Conservation (phyloP, 2,329 filamentous ascomycete species). For the Botrytis elliptica region DNA sequence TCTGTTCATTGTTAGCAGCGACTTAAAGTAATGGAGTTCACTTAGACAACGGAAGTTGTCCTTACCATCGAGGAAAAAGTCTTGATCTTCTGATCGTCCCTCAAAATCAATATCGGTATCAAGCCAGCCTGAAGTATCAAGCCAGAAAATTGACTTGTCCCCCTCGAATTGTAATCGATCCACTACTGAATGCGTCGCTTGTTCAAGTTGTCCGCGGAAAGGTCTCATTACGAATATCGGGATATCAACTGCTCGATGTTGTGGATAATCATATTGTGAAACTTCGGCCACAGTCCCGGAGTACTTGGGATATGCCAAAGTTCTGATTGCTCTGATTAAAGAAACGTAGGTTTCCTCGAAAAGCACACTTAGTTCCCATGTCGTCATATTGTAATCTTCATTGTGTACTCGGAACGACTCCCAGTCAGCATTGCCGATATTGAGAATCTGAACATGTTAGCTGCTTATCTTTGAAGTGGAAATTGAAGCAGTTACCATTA, state of each 20-base stretch:
- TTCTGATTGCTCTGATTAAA: constrained; percentile 40
- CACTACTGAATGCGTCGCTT: constrained; percentile 40
- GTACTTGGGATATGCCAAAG: constrained; percentile 31
- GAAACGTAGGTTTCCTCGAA: constrained; percentile 41
- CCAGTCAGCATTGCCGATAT: constrained; percentile 38
- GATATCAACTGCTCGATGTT: constrained; percentile 33
- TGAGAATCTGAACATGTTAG: constrained; percentile 35
- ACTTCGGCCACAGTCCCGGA: constrained; percentile 21
- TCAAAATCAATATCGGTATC: constrained; percentile 34
- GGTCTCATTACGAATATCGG: constrained; percentile 43
- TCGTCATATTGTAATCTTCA: constrained; percentile 37
- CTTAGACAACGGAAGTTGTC: not conserved
- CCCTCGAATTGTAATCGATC: constrained; percentile 39
- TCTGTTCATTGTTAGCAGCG: constrained; percentile 21
- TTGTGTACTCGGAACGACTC: constrained; percentile 37
- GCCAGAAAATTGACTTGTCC: constrained; percentile 41
- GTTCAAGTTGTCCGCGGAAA: constrained; percentile 39
- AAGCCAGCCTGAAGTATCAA: constrained; percentile 44
- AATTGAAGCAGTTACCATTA: constrained; percentile 33
- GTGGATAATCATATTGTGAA: constrained; percentile 23
- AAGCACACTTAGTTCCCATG: constrained; percentile 34
- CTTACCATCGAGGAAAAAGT: constrained; percentile 39
- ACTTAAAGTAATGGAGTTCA: not conserved
- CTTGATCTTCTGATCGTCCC: constrained; percentile 29
- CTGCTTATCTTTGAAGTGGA: not conserved